Base-by-base conservation (phyloP, 78 protist species). In the Chrysochromulina parva region DNA sequence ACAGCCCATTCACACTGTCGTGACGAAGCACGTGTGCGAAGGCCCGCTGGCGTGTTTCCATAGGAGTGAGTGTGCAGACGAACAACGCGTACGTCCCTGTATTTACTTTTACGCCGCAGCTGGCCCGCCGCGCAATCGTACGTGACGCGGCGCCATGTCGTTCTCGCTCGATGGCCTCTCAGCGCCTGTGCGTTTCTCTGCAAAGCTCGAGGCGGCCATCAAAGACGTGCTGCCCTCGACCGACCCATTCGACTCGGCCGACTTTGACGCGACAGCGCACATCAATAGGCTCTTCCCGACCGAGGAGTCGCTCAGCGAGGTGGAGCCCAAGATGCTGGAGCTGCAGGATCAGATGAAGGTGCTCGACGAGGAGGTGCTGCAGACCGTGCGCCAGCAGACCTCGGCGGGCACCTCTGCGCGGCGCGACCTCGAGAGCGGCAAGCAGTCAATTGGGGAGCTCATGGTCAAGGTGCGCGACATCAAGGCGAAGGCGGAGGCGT, bases 371-470 rank as follows among this genome's bases (percentile, higher is more conserved):
- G 96, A 96, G 73, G 67, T 96, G 28, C 66, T 92, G 57, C 90
- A 62, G 14, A 91, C 93, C 9, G 95, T 95, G 76, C 85, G 97
- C 57, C 47, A 76, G 78, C 97, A 96, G 91, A 90, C 94, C 20
- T 17, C n/a, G 28, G 58, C 55, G 13, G 95, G 93, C 20, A 17
- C 47, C 6, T 28, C 53, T 17, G 96, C 96, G 50, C 85, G 94
- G 55, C 85, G 88, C 81, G 95, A 94, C 62, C 91, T 97, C 58
- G 96, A 92, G 58, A 91, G 92, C 28, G 96, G 96, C 24, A 93
- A 93, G 47, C 48, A 57, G 58, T 59, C 96, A 47, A 93, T 96
- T 3, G 17, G 59, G 28, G 95, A 93, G 55, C 94, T 97, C 57
- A 89, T 94, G 74, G 54, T 74, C 20, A 94, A 94, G 88, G 94